Percentiles rank a stretch among this genome's conserved stretches.
These are phyloP conservation scores for Phytophthora megakarya DNA, from an alignment of 352 stramenopile species.

Conservation along the genomic window DNA sequence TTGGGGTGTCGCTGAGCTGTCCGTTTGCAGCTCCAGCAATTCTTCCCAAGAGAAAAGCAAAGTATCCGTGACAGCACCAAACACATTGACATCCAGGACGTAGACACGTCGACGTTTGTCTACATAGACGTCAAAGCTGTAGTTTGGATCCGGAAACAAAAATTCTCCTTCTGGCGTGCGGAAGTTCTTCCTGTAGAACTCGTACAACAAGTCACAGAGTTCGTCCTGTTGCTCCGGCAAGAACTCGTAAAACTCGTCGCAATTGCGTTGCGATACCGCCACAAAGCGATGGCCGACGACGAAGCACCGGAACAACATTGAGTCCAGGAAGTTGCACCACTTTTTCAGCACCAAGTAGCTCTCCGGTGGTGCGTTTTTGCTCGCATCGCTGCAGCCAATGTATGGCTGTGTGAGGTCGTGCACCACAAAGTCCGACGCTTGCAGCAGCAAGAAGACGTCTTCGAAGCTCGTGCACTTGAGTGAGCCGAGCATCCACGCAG, in stretches of 20 bases:
- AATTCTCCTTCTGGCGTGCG: conserved; percentile 15
- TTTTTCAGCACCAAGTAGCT: conserved; percentile 93
- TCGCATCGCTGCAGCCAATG: conserved; percentile 53
- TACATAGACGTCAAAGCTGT: conserved; percentile 94
- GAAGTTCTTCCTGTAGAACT: conserved; percentile 69
- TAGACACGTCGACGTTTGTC: conserved; percentile 92
- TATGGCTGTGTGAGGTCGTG: conserved; percentile 92
- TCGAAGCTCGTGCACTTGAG: conserved; percentile 83
- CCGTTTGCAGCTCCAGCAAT: conserved; percentile 43
- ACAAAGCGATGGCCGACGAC: conserved; percentile 81
- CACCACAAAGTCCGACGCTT: conserved; percentile 87
- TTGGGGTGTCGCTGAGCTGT: conserved; percentile 9
- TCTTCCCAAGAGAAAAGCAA: conserved; percentile 95
- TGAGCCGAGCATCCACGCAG: conserved; percentile 91
- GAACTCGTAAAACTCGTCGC: conserved; percentile 92
- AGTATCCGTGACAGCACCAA: conserved; percentile 89
- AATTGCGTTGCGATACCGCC: conserved; percentile 92
- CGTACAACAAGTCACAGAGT: conserved; percentile 68
- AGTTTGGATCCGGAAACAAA: conserved; percentile 79
- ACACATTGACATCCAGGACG: conserved; percentile 96
- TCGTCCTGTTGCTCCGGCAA: conserved; percentile 74
- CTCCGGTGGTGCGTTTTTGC: conserved; percentile 14
- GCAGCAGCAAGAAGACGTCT: conserved; percentile 84
- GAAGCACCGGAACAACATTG: conserved; percentile 96
- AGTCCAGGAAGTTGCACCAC: conserved; percentile 95